Base-by-base conservation (phyloP, 306 rosid species). In the Sechiopsis laciniata region DNA sequence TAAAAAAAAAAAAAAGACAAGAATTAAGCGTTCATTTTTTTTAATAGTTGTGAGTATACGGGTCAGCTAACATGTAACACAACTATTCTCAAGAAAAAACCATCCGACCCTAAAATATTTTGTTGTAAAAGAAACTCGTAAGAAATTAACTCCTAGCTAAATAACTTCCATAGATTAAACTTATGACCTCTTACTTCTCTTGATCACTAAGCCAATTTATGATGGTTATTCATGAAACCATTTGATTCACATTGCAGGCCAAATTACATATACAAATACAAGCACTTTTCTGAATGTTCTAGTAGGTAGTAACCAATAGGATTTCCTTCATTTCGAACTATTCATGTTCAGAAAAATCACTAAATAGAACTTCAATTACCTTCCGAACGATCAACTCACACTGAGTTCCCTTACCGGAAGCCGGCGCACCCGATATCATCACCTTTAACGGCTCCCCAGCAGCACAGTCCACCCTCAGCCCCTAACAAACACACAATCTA, bases 371-470 rank as follows among this genome's bases (percentile, higher is more conserved):
- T 40, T 16, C 24, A 42, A 7, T 20, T 58, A 90, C 97, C 98
- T 90, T 89, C 56, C 76, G 81, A 55, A 87, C 95, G 77, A 94
- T 90, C 80, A 90, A 82, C 76, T 94, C 95, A 55, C 95, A 94
- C 82, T 90, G 98, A 24, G 98, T 94, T 74, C 98, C 98, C 78
- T 94, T 94, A 42, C 98, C 98, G 0, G 97, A 94, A 1, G 97
- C 96, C 35, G 98, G 98, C 9, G 98, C 92, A 75, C 98, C 98
- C 5, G 97, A 90, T 77, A 94, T 89, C 95, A 94, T 86, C 46
- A 94, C 90, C 85, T 90, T 94, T 81, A 90, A 45, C 42, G 96
- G 92, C 73, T 87, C 90, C 21, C 71, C 77, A 16, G 68, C 70
- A 29, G 92, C 85, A 75, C 96, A 89, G 9, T 45, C 82, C 83